phyloP scores from a whole-genome alignment of 352 stramenopile species.

The Pythium inflatum region DNA sequence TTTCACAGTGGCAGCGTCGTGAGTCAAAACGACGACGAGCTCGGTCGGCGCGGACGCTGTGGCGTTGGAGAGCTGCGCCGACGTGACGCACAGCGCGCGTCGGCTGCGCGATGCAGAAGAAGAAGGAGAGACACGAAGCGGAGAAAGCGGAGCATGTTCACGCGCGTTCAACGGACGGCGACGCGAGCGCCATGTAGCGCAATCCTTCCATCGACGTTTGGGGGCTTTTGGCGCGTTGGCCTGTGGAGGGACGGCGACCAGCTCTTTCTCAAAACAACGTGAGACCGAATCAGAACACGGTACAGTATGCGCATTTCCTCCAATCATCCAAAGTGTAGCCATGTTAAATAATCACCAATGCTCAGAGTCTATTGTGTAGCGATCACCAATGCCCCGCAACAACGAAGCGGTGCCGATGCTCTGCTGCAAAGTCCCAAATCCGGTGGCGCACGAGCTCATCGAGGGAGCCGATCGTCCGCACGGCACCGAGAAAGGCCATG shows the following conservation, averaged over 20 bases:
- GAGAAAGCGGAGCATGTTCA: not conserved
- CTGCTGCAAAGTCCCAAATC: too few relatives aligned
- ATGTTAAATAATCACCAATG: too few relatives aligned
- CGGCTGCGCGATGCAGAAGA: not conserved
- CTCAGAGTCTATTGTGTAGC: too few relatives aligned
- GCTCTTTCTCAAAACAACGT: not conserved
- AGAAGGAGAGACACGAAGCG: not conserved
- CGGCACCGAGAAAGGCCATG: too few relatives aligned
- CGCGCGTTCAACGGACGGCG: too few relatives aligned
- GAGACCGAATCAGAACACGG: not conserved
- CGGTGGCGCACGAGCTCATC: too few relatives aligned
- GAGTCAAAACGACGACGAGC: slow-evolving; percentile 12
- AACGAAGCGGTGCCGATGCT: too few relatives aligned
- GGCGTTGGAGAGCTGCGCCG: slow-evolving; percentile 27
- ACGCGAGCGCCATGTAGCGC: not conserved
- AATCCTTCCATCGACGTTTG: not conserved
- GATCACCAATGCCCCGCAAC: too few relatives aligned
- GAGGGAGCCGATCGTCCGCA: too few relatives aligned
- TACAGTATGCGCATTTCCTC: not conserved
- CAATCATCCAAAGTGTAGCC: too few relatives aligned
- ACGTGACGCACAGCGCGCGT: slow-evolving; percentile 23
- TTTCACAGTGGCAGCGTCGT: slow-evolving; percentile 9
- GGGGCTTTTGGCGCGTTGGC: not conserved
- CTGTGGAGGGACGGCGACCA: not conserved
- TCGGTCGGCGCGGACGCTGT: slow-evolving; percentile 14